Percentiles rank a stretch among this genome's conserved stretches.
Conservation (phyloP, 345 rosid genomes). For the Bruguiera sexangula region DNA sequence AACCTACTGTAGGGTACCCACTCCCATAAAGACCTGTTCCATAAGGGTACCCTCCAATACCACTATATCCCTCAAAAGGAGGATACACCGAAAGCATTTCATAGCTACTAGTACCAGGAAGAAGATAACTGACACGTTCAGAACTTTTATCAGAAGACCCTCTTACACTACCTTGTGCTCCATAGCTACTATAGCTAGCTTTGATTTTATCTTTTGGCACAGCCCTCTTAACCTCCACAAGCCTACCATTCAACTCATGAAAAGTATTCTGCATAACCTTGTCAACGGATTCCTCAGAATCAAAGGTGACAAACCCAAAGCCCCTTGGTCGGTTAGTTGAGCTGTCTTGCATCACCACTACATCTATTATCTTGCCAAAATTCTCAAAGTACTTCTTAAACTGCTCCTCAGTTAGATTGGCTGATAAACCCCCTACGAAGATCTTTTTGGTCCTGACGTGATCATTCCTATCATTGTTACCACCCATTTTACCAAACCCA, state of each 20-base stretch:
- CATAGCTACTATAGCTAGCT: conserved; percentile 18
- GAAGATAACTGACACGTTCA: conserved; percentile 26
- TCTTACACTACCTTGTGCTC: conserved; percentile 11
- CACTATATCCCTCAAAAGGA: conserved; percentile 30
- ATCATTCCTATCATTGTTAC: conserved; percentile 20
- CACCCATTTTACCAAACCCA: conserved; percentile 18
- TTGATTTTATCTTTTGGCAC: conserved; percentile 69
- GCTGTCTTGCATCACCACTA: conserved; percentile 80
- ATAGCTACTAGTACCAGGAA: conserved; percentile 34
- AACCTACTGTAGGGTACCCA: conserved; percentile 38
- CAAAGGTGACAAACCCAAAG: conserved; percentile 81
- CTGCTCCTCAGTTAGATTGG: conserved; percentile 57
- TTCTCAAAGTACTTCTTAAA: conserved; percentile 71
- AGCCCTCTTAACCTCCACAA: conserved; percentile 81
- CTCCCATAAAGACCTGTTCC: conserved; percentile 32
- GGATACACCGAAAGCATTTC: conserved; percentile 26
- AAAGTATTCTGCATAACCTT: conserved; percentile 53
- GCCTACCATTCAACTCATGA: conserved; percentile 62
- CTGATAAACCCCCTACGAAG: conserved; percentile 80
- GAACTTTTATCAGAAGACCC: conserved; percentile 15
- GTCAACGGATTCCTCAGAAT: conserved; percentile 63
- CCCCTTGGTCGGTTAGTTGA: conserved; percentile 73
- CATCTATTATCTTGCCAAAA: conserved; percentile 68
- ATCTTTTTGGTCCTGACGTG: conserved; percentile 55
- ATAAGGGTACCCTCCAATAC: conserved; percentile 34